Evolutionary conservation across 495 filamentous ascomycete genomes (phyloP).

Genomic region (Cudoniella acicularis): DNA sequence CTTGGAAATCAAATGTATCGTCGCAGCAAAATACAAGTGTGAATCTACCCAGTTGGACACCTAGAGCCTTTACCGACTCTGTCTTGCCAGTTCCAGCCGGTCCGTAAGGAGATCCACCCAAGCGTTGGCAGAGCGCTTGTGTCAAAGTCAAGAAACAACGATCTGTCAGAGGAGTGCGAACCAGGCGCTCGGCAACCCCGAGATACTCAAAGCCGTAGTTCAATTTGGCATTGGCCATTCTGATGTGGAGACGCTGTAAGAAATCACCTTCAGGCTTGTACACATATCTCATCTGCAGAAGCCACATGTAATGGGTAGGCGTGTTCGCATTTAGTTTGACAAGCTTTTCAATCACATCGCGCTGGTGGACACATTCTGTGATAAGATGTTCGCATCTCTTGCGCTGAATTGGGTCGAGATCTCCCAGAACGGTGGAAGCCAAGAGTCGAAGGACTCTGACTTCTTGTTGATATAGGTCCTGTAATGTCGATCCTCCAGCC

Average conservation of each 20-base stretch:
- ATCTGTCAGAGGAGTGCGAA: slow-evolving; percentile 93
- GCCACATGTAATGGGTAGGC: slow-evolving; percentile 86
- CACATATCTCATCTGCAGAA: slow-evolving; percentile 96
- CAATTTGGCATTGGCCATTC: slow-evolving; percentile 94
- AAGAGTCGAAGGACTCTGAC: slow-evolving; percentile 77
- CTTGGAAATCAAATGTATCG: slow-evolving; percentile 98
- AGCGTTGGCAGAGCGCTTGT: slow-evolving; percentile 88
- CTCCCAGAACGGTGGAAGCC: slow-evolving; percentile 83
- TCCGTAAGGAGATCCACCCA: slow-evolving; percentile 96
- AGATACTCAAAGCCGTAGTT: slow-evolving; percentile 98
- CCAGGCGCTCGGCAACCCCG: slow-evolving; percentile 90
- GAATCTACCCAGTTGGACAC: slow-evolving; percentile 93
- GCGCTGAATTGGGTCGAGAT: slow-evolving; percentile 78
- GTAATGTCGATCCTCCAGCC: slow-evolving; percentile 63
- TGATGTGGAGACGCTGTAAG: slow-evolving; percentile 79
- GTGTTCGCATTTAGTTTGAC: slow-evolving; percentile 67
- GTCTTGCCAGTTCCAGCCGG: slow-evolving; percentile 99
- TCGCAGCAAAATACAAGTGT: slow-evolving; percentile 99
- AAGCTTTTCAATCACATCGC: slow-evolving; percentile 84
- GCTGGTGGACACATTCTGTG: slow-evolving; percentile 96
- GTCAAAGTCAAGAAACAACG: slow-evolving; percentile 97
- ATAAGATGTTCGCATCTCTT: slow-evolving; percentile 99
- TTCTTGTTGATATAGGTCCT: slow-evolving; percentile 66
- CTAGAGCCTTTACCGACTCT: slow-evolving; percentile 96
- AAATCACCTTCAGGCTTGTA: slow-evolving; percentile 78